These are phyloP conservation scores for Antrodiella citrinella DNA, from an alignment of 768 basidiomycete genomes.

Conservation along the genomic window DNA sequence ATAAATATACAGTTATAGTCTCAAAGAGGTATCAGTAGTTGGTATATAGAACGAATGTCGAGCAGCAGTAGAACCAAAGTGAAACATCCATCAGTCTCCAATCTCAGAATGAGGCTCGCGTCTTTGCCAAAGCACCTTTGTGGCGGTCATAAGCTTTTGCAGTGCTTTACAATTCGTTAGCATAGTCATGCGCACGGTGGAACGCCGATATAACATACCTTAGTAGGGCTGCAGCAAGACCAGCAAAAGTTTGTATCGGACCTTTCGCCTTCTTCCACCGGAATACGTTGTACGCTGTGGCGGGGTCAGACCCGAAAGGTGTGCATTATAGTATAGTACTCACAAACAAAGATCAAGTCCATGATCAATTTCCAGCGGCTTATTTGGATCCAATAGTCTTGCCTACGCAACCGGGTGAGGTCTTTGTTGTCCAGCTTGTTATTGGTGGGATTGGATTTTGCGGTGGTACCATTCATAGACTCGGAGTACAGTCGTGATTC, in stretches of 20 bases:
- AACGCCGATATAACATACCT: conserved; percentile 59
- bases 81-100: not conserved
- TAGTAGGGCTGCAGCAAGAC: conserved; percentile 61
- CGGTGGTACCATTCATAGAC: conserved; percentile 62
- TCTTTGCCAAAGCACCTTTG: conserved; percentile 50
- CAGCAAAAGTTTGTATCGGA: conserved; percentile 54
- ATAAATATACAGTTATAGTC: not conserved
- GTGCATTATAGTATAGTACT: no score
- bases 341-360: conserved; percentile 87
- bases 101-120: not conserved
- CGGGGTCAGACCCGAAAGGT: no score
- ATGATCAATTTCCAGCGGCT: conserved; percentile 65
- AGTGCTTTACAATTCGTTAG: no score
- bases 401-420: conserved; percentile 53
- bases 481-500: conserved; percentile 67
- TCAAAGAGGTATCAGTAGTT: not conserved
- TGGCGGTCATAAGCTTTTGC: conserved; percentile 72
- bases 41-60: conserved; percentile 7
- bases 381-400: conserved; percentile 71
- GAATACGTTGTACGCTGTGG: conserved; percentile 74
- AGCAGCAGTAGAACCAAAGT: conserved; percentile 11
- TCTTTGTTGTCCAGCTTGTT: conserved; percentile 63
- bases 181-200: no score
- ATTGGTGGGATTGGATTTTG: conserved; percentile 55
- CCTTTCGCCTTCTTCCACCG: conserved; percentile 52